phyloP scores from a whole-genome alignment of 2,329 filamentous ascomycete genomes.

The Xylariales sp. region DNA sequence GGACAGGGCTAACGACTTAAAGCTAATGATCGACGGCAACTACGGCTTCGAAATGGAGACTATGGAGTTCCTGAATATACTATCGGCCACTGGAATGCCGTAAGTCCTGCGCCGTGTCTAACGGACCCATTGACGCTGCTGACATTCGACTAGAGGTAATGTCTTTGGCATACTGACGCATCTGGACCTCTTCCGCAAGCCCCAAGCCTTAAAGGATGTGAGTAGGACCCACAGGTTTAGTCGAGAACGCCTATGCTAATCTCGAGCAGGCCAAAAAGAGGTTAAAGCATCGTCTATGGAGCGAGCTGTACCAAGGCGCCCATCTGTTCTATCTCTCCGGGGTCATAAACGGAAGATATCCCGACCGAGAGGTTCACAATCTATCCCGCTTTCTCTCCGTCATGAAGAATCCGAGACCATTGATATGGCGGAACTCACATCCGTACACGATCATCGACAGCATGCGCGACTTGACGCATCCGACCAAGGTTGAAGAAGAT shows the following conservation, averaged over 20 bases:
- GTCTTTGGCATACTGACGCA: slow-evolving; percentile 97
- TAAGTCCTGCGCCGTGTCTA: no score
- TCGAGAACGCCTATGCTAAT: no score
- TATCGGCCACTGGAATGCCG: slow-evolving; percentile 94
- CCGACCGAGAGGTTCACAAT: slow-evolving; percentile 94
- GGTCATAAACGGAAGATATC: slow-evolving; percentile 94
- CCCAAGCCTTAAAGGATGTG: slow-evolving; percentile 82
- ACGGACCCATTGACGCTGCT: no score
- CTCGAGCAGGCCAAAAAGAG: slow-evolving; percentile 97
- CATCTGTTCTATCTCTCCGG: slow-evolving; percentile 96
- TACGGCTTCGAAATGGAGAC: slow-evolving; percentile 99
- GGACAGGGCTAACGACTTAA: no score
- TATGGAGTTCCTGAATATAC: slow-evolving; percentile 96
- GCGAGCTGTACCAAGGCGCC: slow-evolving; percentile 91
- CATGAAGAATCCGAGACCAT: slow-evolving; percentile 97
- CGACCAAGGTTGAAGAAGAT: slow-evolving; percentile 83
- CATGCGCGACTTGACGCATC: slow-evolving; percentile 91
- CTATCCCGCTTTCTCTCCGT: slow-evolving; percentile 91
- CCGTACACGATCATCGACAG: slow-evolving; percentile 91
- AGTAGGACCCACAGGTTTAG: no score
- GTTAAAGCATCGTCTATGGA: slow-evolving; percentile 94
- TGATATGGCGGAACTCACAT: slow-evolving; percentile 94
- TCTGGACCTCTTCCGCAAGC: slow-evolving; percentile 91
- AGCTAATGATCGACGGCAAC: slow-evolving; percentile 98
- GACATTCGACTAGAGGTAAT: no score